Conservation (phyloP, 2,329 filamentous ascomycete genomes). For the Aspergillus pseudotamarii region DNA sequence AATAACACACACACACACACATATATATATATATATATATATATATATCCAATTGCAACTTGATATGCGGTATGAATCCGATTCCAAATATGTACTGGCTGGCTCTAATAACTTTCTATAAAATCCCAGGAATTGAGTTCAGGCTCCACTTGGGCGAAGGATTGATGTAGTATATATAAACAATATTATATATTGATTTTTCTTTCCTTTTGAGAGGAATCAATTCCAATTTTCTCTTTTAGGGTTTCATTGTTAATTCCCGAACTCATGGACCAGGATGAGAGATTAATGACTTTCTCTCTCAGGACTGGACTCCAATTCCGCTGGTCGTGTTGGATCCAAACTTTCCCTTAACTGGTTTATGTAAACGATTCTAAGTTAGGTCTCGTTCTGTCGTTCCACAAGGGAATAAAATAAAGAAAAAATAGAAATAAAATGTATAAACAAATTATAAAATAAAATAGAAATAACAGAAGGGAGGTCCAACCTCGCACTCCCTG, state of each 20-base stretch:
- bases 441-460: too few relatives aligned
- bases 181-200: neutral
- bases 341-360: neutral
- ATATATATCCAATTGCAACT: too few relatives aligned
- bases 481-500: neutral
- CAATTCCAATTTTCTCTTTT: neutral
- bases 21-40: too few relatives aligned
- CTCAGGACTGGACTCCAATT: neutral
- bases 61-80: too few relatives aligned
- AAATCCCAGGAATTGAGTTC: neutral
- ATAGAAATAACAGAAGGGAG: neutral
- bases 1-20: too few relatives aligned
- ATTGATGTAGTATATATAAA: neutral
- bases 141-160: neutral
- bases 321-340: neutral
- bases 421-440: too few relatives aligned
- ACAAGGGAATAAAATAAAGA: neutral
- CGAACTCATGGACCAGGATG: neutral
- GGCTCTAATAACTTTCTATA: neutral
- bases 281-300: neutral
- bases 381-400: conserved; percentile 1
- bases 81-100: neutral
- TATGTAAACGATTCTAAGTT: neutral
- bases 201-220: neutral
- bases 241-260: neutral